Base-by-base conservation (phyloP, 495 filamentous ascomycete genomes). In the Symbiotaphrina buchneri region DNA sequence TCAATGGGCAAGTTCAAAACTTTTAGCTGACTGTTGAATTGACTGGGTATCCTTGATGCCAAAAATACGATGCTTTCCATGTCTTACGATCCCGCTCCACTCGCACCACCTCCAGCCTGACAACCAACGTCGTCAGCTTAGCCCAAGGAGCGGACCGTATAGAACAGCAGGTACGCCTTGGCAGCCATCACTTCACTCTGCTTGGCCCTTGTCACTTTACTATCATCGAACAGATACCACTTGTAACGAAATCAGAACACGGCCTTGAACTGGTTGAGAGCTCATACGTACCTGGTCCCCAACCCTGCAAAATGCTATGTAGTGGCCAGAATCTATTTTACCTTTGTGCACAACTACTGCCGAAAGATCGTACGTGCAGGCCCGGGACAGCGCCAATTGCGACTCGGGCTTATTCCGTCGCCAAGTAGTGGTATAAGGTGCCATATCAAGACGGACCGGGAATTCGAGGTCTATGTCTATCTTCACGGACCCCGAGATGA, bases 211-310 rank as follows among this genome's bases (percentile, higher is more conserved):
- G 79, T 80, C 27, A 94, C 83, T 45, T 75, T 75, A 45, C 80
- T 80, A 48, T 94, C 84, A 40, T 94, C 82, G 56, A 92, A 91
- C 18, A 68, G 59, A 45, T 84, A 82, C 84, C 84, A 94, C 66
- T 85, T 34, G 13, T 6, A 10, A 30, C 26, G 20, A 4, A 20
- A 29, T 54, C 28, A 49, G 39, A 18, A 27, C 22, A 13, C 27
- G n/a, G 35, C 25, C 14, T 27, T 28, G 32, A 18, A 39, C 18
- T 25, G 28, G 27, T 33, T 13, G 39, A 14, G 7, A 21, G 17
- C 13, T 34, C 19, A 19, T 47, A 78, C n/a, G n/a, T n/a, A n/a
- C 74, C 60, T 76, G 70, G 30, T 76, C 69, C 15, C 74, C 76
- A 30, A 77, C 69, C 14, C 78, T 56, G 29, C 73, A 77, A 49